These are phyloP conservation scores for Volutella citrinella DNA, from an alignment of 2,329 filamentous ascomycete species.

Conservation along the genomic window DNA sequence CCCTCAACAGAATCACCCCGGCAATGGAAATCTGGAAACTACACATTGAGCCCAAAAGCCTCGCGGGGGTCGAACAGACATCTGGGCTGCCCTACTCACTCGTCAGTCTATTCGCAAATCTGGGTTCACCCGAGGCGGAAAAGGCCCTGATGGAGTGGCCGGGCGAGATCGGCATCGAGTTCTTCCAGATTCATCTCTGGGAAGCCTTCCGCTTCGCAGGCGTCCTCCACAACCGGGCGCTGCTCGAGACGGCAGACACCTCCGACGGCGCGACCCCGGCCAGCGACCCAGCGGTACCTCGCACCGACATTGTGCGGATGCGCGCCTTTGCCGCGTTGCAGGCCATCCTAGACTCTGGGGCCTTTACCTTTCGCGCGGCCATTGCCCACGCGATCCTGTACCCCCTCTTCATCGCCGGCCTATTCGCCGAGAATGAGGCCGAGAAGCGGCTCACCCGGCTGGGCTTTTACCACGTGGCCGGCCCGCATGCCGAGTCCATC, in stretches of 20 bases:
- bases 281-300: not conserved
- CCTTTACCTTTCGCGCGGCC: not conserved
- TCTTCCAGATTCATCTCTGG: conserved; percentile 7
- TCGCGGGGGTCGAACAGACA: conserved; percentile 4
- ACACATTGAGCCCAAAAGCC: not conserved
- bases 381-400: conserved; percentile 3
- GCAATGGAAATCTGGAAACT: conserved; percentile 5
- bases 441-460: conserved; percentile 3
- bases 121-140: conserved; percentile 1
- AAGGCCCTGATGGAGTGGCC: conserved; percentile 2
- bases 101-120: conserved; percentile 3
- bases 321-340: conserved; percentile 3
- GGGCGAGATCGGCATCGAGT: conserved; percentile 3
- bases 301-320: conserved; percentile 2
- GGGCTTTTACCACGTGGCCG: conserved; percentile 5
- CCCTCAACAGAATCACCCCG: conserved; percentile 3
- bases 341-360: conserved; percentile 4
- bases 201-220: conserved; percentile 5
- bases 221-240: conserved; percentile 5
- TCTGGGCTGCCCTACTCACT: conserved; percentile 7
- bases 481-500: too few species aligned
- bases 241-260: too few species aligned
- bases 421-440: conserved; percentile 2
- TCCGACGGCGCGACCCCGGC: not conserved
- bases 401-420: conserved; percentile 5